phyloP scores from a whole-genome alignment of 495 filamentous ascomycete species.

The Lasiosphaeriaceae sp. region DNA sequence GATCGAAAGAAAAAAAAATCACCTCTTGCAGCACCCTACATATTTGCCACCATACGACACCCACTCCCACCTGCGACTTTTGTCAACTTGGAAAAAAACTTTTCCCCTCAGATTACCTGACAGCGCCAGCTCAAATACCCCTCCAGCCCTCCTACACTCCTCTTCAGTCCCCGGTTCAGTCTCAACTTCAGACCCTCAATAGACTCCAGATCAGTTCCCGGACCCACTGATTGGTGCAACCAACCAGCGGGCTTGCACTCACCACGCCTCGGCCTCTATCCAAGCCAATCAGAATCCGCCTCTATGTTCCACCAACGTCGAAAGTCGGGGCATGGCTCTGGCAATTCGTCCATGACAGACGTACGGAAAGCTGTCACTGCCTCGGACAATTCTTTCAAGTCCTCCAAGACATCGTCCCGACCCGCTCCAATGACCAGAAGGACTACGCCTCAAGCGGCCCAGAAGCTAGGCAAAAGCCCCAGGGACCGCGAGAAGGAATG shows the following conservation, averaged over 20 bases:
- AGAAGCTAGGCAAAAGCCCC: conserved; percentile 41
- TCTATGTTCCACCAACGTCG: conserved; percentile 48
- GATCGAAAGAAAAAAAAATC: conserved; percentile 21
- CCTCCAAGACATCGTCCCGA: conserved; percentile 30
- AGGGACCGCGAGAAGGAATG: conserved; percentile 42
- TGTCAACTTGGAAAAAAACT: conserved; percentile 9
- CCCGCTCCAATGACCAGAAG: conserved; percentile 37
- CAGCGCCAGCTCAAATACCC: conserved; percentile 6
- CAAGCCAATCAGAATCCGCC: conserved; percentile 25
- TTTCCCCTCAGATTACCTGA: background rate
- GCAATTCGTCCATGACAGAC: conserved; percentile 47
- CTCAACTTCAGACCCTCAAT: background rate
- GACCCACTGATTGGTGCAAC: background rate
- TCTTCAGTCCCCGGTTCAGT: background rate
- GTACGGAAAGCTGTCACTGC: conserved; percentile 39
- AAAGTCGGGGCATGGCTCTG: conserved; percentile 45
- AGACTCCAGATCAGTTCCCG: background rate
- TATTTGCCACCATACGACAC: conserved; percentile 30
- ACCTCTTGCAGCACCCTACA: conserved; percentile 25
- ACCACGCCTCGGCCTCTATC: no score
- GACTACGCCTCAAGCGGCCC: conserved; percentile 33
- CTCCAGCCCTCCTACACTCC: conserved; percentile 7
- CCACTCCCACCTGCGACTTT: conserved; percentile 7
- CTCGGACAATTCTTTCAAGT: conserved; percentile 26
- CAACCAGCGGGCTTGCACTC: conserved; percentile 12